Evolutionary conservation across 768 basidiomycete species (phyloP).

Genomic region (Lactarius hengduanensis): DNA sequence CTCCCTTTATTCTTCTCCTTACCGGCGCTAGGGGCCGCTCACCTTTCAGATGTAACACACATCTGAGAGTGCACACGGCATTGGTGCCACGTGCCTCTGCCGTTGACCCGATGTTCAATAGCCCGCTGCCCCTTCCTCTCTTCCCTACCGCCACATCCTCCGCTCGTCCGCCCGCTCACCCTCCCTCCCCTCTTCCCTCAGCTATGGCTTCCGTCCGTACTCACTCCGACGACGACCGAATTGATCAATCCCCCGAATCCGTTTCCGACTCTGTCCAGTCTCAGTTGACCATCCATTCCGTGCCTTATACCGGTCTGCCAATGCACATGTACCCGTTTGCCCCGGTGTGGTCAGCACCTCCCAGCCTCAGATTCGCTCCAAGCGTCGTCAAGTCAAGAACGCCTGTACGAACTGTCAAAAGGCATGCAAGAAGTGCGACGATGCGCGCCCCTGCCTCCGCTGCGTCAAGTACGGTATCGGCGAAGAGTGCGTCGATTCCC

Average conservation of each 20-base stretch:
- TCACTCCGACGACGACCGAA: slow-evolving; percentile 40
- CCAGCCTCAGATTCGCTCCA: slow-evolving; percentile 58
- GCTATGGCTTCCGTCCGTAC: slow-evolving; percentile 28
- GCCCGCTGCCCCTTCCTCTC: slow-evolving; percentile 27
- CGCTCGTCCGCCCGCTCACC: slow-evolving; percentile 19
- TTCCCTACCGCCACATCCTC: slow-evolving; percentile 27
- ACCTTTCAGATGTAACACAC: background rate
- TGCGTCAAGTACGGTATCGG: slow-evolving; percentile 89
- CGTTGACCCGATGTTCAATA: slow-evolving; percentile 20
- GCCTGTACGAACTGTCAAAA: slow-evolving; percentile 90
- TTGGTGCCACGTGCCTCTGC: slow-evolving; percentile 26
- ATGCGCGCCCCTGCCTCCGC: slow-evolving; percentile 87
- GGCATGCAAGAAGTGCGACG: slow-evolving; percentile 90
- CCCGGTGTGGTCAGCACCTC: slow-evolving; percentile 44
- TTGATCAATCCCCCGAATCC: slow-evolving; percentile 32
- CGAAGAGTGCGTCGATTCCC: slow-evolving; percentile 86
- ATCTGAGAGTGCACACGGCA: slow-evolving; percentile 14
- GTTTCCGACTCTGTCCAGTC: slow-evolving; percentile 40
- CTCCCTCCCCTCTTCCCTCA: slow-evolving; percentile 9
- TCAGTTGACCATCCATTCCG: slow-evolving; percentile 52
- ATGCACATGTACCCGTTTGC: slow-evolving; percentile 74
- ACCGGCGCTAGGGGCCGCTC: slow-evolving; percentile 24
- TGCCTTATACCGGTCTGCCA: slow-evolving; percentile 51
- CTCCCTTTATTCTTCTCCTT: slow-evolving; percentile 3
- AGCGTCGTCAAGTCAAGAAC: slow-evolving; percentile 88